phyloP scores from a whole-genome alignment of 2,329 filamentous ascomycete genomes.

The Tolypocladium cylindrosporum region DNA sequence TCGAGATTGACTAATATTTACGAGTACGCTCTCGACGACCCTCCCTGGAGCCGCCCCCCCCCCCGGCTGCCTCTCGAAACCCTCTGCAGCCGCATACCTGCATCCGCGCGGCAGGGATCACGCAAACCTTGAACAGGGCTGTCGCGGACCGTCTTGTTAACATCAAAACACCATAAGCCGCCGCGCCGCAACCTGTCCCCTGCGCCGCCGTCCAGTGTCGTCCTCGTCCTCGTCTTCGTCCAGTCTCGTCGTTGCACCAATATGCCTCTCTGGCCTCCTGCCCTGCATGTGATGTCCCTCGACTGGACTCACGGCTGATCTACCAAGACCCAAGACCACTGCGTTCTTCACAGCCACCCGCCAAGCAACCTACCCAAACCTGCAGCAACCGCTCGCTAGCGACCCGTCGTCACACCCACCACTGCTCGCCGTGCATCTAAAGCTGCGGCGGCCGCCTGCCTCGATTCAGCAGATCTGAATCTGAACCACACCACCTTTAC shows the following conservation, averaged over 20 bases:
- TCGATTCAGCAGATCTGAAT: not conserved
- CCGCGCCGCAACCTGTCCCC: not conserved
- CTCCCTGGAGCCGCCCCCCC: no score
- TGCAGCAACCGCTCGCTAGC: not conserved
- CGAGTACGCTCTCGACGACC: no score
- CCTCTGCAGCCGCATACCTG: no score
- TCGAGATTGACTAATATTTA: no score
- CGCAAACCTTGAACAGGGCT: not conserved
- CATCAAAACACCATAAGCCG: not conserved
- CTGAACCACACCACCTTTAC: not conserved
- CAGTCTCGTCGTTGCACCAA: slow-evolving; percentile 1
- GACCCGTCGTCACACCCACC: not conserved
- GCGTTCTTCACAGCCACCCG: not conserved
- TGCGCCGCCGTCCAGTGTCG: not conserved
- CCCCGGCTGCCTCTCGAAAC: no score
- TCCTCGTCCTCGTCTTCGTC: not conserved
- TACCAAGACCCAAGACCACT: not conserved
- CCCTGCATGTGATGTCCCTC: slow-evolving; percentile 10
- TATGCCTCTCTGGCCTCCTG: slow-evolving; percentile 9
- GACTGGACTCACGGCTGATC: slow-evolving; percentile 14
- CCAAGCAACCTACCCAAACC: not conserved
- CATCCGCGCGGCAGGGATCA: not conserved
- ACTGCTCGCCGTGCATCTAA: not conserved
- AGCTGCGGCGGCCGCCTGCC: not conserved
- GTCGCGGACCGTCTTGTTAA: not conserved